Evolutionary conservation across 108 stramenopile genomes (phyloP).

Genomic region (Poteriospumella lacustris): DNA sequence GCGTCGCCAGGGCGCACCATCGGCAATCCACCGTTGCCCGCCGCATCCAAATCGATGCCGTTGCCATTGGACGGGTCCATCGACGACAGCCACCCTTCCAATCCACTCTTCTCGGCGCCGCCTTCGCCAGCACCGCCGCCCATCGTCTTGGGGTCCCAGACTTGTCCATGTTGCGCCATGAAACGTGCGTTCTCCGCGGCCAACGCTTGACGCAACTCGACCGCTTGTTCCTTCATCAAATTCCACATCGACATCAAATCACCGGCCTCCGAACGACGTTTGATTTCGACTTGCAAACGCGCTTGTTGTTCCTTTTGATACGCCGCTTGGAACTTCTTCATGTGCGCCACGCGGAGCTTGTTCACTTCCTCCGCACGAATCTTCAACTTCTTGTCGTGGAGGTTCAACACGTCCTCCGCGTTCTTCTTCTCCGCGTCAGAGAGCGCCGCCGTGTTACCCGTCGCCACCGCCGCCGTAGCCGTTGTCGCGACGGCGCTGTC

Average conservation of each 20-base stretch:
- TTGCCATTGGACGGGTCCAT: no score
- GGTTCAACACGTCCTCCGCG: constrained; percentile 31
- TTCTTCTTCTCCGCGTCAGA: no score
- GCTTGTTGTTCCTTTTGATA: constrained; percentile 29
- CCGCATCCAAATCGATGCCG: background rate
- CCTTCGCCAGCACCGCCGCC: background rate
- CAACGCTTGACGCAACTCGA: background rate
- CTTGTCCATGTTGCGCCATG: constrained; percentile 11
- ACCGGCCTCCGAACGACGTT: background rate
- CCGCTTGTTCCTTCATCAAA: constrained; percentile 13
- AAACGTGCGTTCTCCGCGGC: background rate
- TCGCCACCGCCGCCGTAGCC: background rate
- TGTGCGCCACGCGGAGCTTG: constrained; percentile 42
- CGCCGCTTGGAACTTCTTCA: constrained; percentile 25
- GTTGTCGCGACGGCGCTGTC: background rate
- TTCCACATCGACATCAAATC: background rate
- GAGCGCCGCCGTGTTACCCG: background rate
- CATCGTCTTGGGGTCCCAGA: constrained; percentile 3
- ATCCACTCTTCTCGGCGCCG: background rate
- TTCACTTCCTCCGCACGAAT: constrained; percentile 63
- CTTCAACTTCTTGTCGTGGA: constrained; percentile 42
- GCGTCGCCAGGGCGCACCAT: constrained; percentile 93
- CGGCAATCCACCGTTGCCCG: constrained; percentile 61
- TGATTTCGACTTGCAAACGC: background rate
- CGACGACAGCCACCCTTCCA: background rate